Conservation (phyloP, 108 stramenopile species). For the Halocafeteria seosinensis region DNA sequence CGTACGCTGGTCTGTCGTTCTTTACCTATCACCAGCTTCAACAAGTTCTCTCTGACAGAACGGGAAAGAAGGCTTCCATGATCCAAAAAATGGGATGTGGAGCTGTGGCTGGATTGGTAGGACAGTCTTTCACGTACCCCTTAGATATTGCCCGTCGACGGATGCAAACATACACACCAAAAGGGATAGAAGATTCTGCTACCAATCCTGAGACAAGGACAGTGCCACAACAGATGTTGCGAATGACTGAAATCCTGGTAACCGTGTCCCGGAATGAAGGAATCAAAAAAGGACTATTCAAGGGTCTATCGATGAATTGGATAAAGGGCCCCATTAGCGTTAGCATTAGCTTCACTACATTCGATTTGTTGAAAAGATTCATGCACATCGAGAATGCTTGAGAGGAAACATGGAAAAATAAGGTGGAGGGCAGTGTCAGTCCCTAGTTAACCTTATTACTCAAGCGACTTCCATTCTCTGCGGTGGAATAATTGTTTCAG, state of each 20-base stretch:
- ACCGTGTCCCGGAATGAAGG: constrained; percentile 68
- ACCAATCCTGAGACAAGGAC: neutral
- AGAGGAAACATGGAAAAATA: too few relatives aligned
- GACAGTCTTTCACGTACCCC: constrained; percentile 74
- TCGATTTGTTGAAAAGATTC: constrained; percentile 53
- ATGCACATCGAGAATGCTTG: too few relatives aligned
- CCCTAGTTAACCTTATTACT: too few relatives aligned
- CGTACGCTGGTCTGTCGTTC: constrained; percentile 82
- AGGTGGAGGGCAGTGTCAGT: too few relatives aligned
- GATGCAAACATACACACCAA: constrained; percentile 74
- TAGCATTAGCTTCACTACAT: constrained; percentile 77
- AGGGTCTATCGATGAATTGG: constrained; percentile 93
- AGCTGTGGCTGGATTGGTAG: constrained; percentile 64
- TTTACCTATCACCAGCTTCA: constrained; percentile 76
- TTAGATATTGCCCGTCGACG: constrained; percentile 74
- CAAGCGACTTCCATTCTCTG: too few relatives aligned
- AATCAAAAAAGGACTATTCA: constrained; percentile 37
- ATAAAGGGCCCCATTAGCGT: constrained; percentile 85
- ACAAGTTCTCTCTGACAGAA: constrained; percentile 44
- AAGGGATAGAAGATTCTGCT: neutral
- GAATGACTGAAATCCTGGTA: too few relatives aligned
- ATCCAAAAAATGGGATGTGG: constrained; percentile 58
- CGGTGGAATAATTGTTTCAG: too few relatives aligned
- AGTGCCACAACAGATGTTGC: constrained; percentile 23
- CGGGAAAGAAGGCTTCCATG: neutral